phyloP scores from a whole-genome alignment of 225 moss, liverwort and hornwort species.

The Pleurozium schreberi region DNA sequence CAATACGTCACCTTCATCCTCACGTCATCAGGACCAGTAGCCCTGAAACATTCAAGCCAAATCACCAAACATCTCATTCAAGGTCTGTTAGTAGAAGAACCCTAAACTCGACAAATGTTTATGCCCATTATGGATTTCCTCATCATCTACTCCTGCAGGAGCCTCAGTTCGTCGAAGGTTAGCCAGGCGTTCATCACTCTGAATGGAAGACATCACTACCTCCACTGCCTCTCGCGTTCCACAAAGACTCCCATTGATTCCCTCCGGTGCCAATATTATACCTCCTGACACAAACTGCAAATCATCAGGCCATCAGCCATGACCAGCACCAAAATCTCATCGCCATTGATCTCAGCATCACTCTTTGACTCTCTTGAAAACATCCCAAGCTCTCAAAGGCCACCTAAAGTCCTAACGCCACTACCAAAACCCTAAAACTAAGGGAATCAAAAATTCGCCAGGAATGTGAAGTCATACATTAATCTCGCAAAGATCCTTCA shows the following conservation, averaged over 20 bases:
- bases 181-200: slow-evolving; percentile 55
- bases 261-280: slow-evolving; percentile 81
- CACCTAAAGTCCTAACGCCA: background rate
- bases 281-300: slow-evolving; percentile 88
- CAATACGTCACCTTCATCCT: slow-evolving; percentile 22
- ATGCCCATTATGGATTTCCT: slow-evolving; percentile 71
- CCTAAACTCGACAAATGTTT: background rate
- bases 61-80: background rate
- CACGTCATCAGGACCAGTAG: slow-evolving; percentile 19
- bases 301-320: slow-evolving; percentile 22
- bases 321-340: background rate
- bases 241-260: slow-evolving; percentile 92
- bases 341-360: background rate
- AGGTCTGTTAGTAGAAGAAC: background rate
- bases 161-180: slow-evolving; percentile 66
- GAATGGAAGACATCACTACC: slow-evolving; percentile 48
- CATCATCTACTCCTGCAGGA: slow-evolving; percentile 66
- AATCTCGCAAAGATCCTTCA: slow-evolving; percentile 71
- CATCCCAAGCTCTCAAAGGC: background rate
- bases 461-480: slow-evolving; percentile 33
- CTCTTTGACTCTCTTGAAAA: background rate
- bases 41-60: background rate
- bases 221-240: slow-evolving; percentile 79
- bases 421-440: background rate
- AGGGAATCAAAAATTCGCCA: background rate